Evolutionary conservation across 2,329 filamentous ascomycete genomes (phyloP).

Genomic region (Scleromitrula shiraiana): DNA sequence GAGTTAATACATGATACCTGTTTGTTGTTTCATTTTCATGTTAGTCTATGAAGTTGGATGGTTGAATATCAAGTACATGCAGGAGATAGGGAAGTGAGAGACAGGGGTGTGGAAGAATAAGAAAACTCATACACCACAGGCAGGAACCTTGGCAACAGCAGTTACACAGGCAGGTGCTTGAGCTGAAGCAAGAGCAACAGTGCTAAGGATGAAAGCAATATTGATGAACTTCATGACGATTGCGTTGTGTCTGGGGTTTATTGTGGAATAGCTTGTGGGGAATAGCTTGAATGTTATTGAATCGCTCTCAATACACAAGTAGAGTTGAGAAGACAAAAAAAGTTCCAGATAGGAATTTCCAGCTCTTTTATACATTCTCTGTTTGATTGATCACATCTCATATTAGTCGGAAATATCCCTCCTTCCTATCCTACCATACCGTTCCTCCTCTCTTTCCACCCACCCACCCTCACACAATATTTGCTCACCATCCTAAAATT

Average conservation of each 20-base stretch:
- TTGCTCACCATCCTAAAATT: no score
- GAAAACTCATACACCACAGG: background rate
- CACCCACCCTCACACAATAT: no score
- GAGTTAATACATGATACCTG: slow-evolving; percentile 1
- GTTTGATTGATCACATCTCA: no score
- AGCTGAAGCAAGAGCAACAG: background rate
- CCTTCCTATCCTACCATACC: no score
- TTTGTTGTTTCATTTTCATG: background rate
- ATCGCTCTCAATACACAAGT: background rate
- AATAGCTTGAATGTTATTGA: background rate
- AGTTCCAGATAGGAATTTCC: background rate
- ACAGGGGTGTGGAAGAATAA: background rate
- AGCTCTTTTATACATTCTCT: background rate
- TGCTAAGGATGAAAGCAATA: background rate
- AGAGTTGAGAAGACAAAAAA: no score
- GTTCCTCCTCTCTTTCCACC: no score
- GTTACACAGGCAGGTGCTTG: slow-evolving; percentile 1
- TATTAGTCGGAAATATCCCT: no score
- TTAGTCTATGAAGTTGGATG: background rate
- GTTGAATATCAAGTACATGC: no score
- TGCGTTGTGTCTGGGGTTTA: background rate
- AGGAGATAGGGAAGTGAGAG: background rate
- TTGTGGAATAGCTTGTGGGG: background rate
- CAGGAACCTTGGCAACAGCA: background rate
- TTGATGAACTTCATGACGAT: slow-evolving; percentile 4